A percentile compares a stretch with the other conserved stretches of the same genome.
These are phyloP conservation scores for Xylaria acuta DNA, from an alignment of 495 filamentous ascomycete genomes.

Conservation along the genomic window DNA sequence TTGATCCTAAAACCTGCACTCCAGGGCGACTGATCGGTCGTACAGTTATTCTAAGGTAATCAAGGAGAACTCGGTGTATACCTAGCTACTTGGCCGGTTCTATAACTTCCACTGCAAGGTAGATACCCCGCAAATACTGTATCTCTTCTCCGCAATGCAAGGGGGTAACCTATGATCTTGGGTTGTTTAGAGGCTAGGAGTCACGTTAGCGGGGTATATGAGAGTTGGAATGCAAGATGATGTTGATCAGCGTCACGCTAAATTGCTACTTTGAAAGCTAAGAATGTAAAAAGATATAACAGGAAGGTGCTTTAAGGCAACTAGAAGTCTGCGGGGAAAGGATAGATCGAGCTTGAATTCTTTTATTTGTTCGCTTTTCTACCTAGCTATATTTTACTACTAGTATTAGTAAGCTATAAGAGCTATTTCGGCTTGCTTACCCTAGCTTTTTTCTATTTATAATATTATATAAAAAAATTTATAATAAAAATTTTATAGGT, in stretches of 20 bases:
- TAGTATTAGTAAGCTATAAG: too few relatives aligned
- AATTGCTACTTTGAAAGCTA: neutral
- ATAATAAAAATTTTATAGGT: too few relatives aligned
- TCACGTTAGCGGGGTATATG: neutral
- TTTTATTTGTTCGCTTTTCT: too few relatives aligned
- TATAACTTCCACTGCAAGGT: neutral
- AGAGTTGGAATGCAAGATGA: neutral
- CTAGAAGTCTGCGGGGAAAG: neutral
- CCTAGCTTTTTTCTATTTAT: too few relatives aligned
- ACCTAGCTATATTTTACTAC: too few relatives aligned
- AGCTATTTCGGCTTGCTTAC: too few relatives aligned
- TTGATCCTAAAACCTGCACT: neutral
- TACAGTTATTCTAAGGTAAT: neutral
- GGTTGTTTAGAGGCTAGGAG: neutral
- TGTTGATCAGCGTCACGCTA: conserved; percentile 5
- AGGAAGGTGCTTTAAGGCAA: neutral
- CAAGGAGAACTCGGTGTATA: conserved; percentile 14
- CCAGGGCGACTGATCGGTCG: neutral
- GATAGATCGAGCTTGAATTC: neutral
- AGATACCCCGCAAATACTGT: neutral
- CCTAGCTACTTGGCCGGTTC: neutral
- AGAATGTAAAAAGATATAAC: neutral
- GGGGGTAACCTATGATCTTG: neutral
- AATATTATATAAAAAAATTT: too few relatives aligned
- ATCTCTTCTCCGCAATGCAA: conserved; percentile 14